A percentile compares a stretch with the other conserved stretches of the same genome.
Conservation (phyloP, 1,284 basidiomycete genomes). For the Agaricales sp. region DNA sequence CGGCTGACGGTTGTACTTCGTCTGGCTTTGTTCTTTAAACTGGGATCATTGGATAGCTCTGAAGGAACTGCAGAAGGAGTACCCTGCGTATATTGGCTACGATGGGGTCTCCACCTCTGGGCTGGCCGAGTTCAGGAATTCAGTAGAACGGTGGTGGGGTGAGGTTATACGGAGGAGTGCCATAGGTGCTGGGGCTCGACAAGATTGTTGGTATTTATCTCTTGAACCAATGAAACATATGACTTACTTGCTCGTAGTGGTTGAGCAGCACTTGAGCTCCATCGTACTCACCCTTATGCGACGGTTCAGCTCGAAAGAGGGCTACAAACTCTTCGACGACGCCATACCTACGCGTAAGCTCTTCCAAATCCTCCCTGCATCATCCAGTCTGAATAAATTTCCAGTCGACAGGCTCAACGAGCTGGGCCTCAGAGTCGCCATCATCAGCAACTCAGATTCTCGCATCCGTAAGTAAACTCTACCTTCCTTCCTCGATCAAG, state of each 20-base stretch:
- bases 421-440: constrained; percentile 38
- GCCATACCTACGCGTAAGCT: constrained; percentile 46
- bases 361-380: constrained; percentile 2
- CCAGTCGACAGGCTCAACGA: constrained; percentile 39
- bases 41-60: constrained; percentile 35
- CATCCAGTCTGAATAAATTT: constrained; percentile 4
- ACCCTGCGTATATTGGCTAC: constrained; percentile 39
- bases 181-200: constrained; percentile 56
- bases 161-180: constrained; percentile 66
- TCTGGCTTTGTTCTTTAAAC: neutral
- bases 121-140: constrained; percentile 20
- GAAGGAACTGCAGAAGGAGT: constrained; percentile 44
- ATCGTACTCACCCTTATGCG: constrained; percentile 50
- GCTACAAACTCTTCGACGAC: constrained; percentile 61
- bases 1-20: no score
- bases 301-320: constrained; percentile 59
- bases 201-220: constrained; percentile 29
- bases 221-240: constrained; percentile 9
- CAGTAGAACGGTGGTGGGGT: constrained; percentile 40
- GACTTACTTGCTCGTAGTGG: constrained; percentile 25
- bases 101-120: neutral
- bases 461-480: constrained; percentile 44
- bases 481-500: neutral
- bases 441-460: constrained; percentile 63
- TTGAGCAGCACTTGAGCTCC: constrained; percentile 35